Percentiles rank a stretch among this genome's conserved stretches.
Evolutionary conservation across 2,329 filamentous ascomycete genomes (phyloP).

Genomic region (Aspergillus sp.): DNA sequence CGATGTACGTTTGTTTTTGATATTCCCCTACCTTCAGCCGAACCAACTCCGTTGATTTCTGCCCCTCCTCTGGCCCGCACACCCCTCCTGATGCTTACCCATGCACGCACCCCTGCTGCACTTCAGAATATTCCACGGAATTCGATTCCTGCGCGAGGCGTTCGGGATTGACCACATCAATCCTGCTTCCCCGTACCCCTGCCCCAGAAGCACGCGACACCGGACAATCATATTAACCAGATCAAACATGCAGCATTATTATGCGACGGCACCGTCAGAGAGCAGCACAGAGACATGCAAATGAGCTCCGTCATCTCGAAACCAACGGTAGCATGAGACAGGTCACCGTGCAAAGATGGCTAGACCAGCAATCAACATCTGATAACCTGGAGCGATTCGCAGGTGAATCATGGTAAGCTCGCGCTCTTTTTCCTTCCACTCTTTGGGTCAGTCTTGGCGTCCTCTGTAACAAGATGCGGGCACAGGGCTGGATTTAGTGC

Average conservation of each 20-base stretch:
- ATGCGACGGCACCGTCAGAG: constrained; percentile 25
- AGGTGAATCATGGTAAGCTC: constrained; percentile 30
- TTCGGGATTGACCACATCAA: background rate
- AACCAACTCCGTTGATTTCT: constrained; percentile 6
- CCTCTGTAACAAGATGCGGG: constrained; percentile 14
- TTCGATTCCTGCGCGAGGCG: constrained; percentile 11
- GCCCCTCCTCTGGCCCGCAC: constrained; percentile 10
- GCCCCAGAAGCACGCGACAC: constrained; percentile 5
- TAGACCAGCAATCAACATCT: constrained; percentile 23
- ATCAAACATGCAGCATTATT: constrained; percentile 20
- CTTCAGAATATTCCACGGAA: constrained; percentile 17
- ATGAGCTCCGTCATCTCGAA: constrained; percentile 15
- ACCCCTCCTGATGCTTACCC: constrained; percentile 1
- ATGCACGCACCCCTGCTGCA: constrained; percentile 9
- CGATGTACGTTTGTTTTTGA: constrained; percentile 25
- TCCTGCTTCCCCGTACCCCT: background rate
- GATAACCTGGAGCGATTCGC: constrained; percentile 20
- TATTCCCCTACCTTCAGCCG: background rate
- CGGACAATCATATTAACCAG: constrained; percentile 1
- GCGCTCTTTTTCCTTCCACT: background rate
- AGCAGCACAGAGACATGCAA: constrained; percentile 11
- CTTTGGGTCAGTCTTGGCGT: background rate
- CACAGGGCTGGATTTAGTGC: constrained; percentile 20
- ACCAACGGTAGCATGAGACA: constrained; percentile 14
- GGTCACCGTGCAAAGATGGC: constrained; percentile 28